Conservation (phyloP, 106 monocot genomes). For the Alisma plantagoaquatica region DNA sequence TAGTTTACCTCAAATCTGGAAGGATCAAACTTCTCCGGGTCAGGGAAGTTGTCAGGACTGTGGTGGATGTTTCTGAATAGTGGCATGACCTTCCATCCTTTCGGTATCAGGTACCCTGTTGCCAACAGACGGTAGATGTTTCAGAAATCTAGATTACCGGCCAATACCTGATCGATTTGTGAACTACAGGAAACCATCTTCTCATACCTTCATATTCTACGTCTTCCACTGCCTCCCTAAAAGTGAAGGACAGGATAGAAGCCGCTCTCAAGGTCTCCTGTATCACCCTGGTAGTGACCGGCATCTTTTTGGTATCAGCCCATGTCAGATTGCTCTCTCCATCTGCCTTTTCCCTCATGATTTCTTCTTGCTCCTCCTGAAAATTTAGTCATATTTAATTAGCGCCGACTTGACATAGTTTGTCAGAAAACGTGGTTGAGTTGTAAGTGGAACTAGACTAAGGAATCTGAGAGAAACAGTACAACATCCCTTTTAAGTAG, state of each 20-base stretch:
- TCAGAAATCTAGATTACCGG: not conserved
- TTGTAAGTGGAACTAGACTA: too few relatives aligned
- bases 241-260: constrained; percentile 86
- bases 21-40: constrained; percentile 89
- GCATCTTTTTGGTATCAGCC: constrained; percentile 78
- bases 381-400: too few relatives aligned
- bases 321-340: constrained; percentile 41
- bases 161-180: not conserved
- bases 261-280: constrained; percentile 88
- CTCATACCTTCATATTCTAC: constrained; percentile 80
- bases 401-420: not conserved
- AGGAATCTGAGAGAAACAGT: too few relatives aligned
- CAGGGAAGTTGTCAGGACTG: constrained; percentile 62
- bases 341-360: constrained; percentile 32
- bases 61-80: constrained; percentile 94
- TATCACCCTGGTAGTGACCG: constrained; percentile 66
- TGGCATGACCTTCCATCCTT: constrained; percentile 96
- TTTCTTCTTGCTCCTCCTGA: constrained; percentile 87
- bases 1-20: constrained; percentile 78
- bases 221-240: constrained; percentile 88
- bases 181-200: not conserved
- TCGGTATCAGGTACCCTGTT: constrained; percentile 90
- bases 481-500: too few relatives aligned
- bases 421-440: too few relatives aligned
- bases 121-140: not conserved